Evolutionary conservation across 352 stramenopile genomes (phyloP).

Genomic region (Phytophthora fragariae): DNA sequence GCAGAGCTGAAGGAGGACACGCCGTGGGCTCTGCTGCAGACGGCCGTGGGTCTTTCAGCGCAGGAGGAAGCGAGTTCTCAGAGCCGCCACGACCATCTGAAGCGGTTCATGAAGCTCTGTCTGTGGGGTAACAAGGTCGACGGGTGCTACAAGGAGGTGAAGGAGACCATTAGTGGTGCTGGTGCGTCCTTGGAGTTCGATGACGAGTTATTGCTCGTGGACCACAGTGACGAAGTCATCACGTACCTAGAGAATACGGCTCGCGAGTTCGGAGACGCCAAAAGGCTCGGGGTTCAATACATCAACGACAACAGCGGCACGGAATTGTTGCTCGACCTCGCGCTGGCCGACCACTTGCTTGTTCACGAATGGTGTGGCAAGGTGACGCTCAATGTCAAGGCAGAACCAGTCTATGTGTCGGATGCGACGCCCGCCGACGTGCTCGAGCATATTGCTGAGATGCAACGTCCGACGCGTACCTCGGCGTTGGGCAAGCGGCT

Average conservation of each 20-base stretch:
- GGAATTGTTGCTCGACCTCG: slow-evolving; percentile 74
- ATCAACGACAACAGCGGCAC: slow-evolving; percentile 88
- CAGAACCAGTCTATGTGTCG: slow-evolving; percentile 82
- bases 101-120: slow-evolving; percentile 67
- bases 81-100: slow-evolving; percentile 48
- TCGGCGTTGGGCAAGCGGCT: slow-evolving; percentile 52
- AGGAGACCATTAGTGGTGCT: slow-evolving; percentile 68
- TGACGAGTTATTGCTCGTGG: slow-evolving; percentile 65
- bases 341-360: slow-evolving; percentile 71
- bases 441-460: slow-evolving; percentile 60
- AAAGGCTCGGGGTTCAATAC: slow-evolving; percentile 47
- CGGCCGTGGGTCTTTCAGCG: slow-evolving; percentile 38
- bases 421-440: slow-evolving; percentile 71
- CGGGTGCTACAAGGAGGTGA: slow-evolving; percentile 72
- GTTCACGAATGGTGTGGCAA: slow-evolving; percentile 53
- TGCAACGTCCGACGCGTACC: slow-evolving; percentile 42
- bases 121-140: slow-evolving; percentile 78
- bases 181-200: slow-evolving; percentile 64
- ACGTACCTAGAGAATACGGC: slow-evolving; percentile 41
- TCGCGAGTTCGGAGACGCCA: slow-evolving; percentile 21
- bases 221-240: slow-evolving; percentile 64
- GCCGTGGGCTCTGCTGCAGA: slow-evolving; percentile 61
- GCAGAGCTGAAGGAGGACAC: slow-evolving; percentile 49
- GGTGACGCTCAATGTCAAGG: slow-evolving; percentile 80
- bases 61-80: slow-evolving; percentile 19